Conservation (phyloP, 129 eudicot genomes). For the Calendula officinalis region DNA sequence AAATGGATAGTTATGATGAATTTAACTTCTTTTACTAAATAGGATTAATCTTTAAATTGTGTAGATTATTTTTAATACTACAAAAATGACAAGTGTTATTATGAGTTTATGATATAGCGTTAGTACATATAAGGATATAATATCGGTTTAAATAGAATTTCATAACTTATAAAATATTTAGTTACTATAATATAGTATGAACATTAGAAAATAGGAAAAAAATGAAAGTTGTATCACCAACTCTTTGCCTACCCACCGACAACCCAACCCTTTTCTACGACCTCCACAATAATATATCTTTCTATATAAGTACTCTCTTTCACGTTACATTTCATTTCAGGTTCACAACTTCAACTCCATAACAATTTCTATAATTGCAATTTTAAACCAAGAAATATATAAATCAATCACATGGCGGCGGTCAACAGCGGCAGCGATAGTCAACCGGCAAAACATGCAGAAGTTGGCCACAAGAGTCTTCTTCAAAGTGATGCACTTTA, state of each 20-base stretch:
- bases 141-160: no score
- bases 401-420: constrained; percentile 33
- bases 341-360: constrained; percentile 19
- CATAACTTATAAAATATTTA: no score
- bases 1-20: no score
- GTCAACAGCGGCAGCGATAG: constrained; percentile 24
- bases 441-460: constrained; percentile 48
- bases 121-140: no score
- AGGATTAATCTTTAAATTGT: no score
- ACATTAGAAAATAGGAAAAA: constrained; percentile 13
- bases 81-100: no score
- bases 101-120: no score
- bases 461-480: constrained; percentile 67
- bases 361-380: not conserved
- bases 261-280: constrained; percentile 24
- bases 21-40: no score
- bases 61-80: no score
- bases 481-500: constrained; percentile 66
- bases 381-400: not conserved
- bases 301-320: constrained; percentile 18
- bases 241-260: constrained; percentile 36
- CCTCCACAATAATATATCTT: constrained; percentile 6
- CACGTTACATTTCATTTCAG: constrained; percentile 10
- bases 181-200: constrained; percentile 10
- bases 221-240: constrained; percentile 18